Evolutionary conservation across 306 rosid species (phyloP).

Genomic region (Sicyos edulis): DNA sequence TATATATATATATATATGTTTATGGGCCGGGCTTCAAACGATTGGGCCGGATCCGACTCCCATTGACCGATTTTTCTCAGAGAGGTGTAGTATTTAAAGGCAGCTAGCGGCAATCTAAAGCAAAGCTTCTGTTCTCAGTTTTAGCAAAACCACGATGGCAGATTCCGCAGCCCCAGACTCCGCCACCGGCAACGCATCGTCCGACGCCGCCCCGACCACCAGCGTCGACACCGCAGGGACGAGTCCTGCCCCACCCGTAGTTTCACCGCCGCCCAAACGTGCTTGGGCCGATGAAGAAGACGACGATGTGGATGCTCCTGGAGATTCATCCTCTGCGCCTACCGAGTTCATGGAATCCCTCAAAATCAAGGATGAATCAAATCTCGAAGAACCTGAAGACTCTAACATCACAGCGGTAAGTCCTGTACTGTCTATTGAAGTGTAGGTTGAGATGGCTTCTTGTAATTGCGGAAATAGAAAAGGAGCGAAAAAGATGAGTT

Average conservation of each 20-base stretch:
- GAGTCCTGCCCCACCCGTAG: constrained; percentile 4
- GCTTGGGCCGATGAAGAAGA: constrained; percentile 26
- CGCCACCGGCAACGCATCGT: background rate
- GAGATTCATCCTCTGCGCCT: constrained; percentile 19
- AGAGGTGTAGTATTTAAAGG: background rate
- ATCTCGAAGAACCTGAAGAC: constrained; percentile 79
- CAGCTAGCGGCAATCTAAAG: background rate
- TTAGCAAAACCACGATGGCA: background rate
- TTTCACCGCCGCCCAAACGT: constrained; percentile 15
- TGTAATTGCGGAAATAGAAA: background rate
- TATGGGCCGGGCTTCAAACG: background rate
- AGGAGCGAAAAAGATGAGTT: background rate
- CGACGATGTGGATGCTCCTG: constrained; percentile 6
- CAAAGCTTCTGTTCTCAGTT: background rate
- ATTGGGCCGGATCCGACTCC: background rate
- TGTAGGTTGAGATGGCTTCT: background rate
- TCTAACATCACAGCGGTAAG: constrained; percentile 61
- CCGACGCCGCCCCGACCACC: background rate
- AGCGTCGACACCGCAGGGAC: background rate
- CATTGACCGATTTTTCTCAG: background rate
- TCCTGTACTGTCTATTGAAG: background rate
- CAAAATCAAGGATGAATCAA: constrained; percentile 39
- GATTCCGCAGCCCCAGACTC: background rate
- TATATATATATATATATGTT: no score
- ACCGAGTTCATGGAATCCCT: constrained; percentile 30